Evolutionary conservation across 768 basidiomycete genomes (phyloP).

Genomic region (Leucocoprinus leucothites): DNA sequence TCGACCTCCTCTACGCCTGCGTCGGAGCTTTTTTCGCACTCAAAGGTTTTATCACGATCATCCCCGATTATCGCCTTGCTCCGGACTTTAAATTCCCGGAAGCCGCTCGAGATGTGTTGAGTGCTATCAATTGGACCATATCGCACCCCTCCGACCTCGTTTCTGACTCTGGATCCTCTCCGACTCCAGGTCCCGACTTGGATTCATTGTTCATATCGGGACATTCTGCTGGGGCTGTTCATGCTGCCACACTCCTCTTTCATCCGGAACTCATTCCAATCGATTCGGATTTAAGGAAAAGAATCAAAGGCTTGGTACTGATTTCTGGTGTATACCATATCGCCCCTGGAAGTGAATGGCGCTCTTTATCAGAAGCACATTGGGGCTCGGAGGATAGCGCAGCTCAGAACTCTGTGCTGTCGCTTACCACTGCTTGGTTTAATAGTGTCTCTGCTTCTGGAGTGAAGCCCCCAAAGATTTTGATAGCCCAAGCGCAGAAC

Average conservation of each 20-base stretch:
- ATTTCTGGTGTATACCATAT: conserved; percentile 44
- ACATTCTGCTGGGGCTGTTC: conserved; percentile 61
- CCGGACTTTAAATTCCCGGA: conserved; percentile 56
- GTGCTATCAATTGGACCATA: conserved; percentile 55
- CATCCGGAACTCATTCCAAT: conserved; percentile 31
- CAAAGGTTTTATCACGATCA: conserved; percentile 57
- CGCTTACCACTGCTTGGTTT: conserved; percentile 16
- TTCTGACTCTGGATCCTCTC: conserved; percentile 12
- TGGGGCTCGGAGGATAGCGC: conserved; percentile 15
- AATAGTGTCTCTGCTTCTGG: conserved; percentile 28
- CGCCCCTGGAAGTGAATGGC: conserved; percentile 23
- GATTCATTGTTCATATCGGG: conserved; percentile 46
- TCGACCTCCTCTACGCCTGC: conserved; percentile 51
- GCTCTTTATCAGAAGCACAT: conserved; percentile 30
- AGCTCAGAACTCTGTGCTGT: neutral
- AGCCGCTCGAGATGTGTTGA: conserved; percentile 53
- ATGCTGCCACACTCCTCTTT: conserved; percentile 42
- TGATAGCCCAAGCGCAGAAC: conserved; percentile 48
- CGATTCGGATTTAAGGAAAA: conserved; percentile 25
- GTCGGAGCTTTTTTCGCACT: conserved; percentile 61
- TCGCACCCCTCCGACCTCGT: conserved; percentile 30
- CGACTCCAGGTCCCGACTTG: conserved; percentile 34
- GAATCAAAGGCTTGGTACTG: conserved; percentile 44
- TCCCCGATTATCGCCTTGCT: conserved; percentile 67
- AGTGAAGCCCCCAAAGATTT: conserved; percentile 41